Percentiles rank a stretch among this genome's conserved stretches.
Evolutionary conservation across 1,284 basidiomycete species (phyloP).

Genomic region (Lentinula novae-zelandiae): DNA sequence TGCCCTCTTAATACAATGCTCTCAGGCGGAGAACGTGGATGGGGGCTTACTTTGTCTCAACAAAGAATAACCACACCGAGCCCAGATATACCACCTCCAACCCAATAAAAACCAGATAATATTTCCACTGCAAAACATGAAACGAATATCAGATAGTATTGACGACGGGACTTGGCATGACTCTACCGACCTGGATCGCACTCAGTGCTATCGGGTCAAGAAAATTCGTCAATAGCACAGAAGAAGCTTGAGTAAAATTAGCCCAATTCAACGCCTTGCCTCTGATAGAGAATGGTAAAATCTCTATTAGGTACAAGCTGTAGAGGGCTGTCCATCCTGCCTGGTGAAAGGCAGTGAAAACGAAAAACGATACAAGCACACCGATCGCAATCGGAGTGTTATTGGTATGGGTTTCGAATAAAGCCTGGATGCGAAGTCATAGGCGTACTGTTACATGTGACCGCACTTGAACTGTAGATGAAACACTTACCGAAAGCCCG

Average conservation of each 20-base stretch:
- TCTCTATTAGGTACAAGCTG: not conserved
- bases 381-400: not conserved
- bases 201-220: not conserved
- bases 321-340: not conserved
- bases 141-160: not conserved
- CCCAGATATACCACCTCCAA: not conserved
- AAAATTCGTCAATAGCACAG: not conserved
- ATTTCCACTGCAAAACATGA: not conserved
- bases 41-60: not conserved
- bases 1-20: not conserved
- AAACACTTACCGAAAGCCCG: not conserved
- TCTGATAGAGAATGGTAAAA: not conserved
- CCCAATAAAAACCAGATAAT: not conserved
- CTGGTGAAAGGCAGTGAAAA: not conserved
- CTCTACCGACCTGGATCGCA: not conserved
- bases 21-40: not conserved
- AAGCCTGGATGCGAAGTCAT: not conserved
- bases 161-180: not conserved
- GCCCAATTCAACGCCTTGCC: not conserved
- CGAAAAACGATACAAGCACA: not conserved
- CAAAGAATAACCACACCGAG: not conserved
- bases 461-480: not conserved
- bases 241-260: not conserved
- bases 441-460: no score
- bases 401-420: not conserved